These are phyloP conservation scores for Candida tetrigidarum DNA, from an alignment of 1,139 yeast genomes.

Conservation along the genomic window DNA sequence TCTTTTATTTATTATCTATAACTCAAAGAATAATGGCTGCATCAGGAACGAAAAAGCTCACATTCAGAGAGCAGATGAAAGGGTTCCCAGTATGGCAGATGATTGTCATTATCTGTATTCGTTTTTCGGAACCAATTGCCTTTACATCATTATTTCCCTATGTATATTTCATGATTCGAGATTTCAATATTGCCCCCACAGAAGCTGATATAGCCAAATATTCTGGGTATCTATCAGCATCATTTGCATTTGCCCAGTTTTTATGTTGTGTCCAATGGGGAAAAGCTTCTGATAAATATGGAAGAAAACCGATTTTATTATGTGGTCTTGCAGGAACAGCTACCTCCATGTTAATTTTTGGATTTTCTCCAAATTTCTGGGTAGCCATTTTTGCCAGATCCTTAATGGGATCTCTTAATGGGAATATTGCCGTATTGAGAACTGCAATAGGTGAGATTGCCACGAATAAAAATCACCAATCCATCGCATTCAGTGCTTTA, in stretches of 20 bases:
- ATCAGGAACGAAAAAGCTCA: conserved; percentile 11
- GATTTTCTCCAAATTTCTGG: conserved; percentile 37
- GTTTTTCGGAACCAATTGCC: conserved; percentile 43
- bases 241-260: conserved; percentile 43
- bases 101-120: conserved; percentile 33
- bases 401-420: conserved; percentile 38
- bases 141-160: conserved; percentile 46
- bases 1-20: too few relatives aligned
- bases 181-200: conserved; percentile 37
- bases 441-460: conserved; percentile 45
- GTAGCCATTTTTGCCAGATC: conserved; percentile 38
- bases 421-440: conserved; percentile 41
- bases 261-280: conserved; percentile 44
- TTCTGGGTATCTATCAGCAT: conserved; percentile 42
- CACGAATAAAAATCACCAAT: conserved; percentile 40
- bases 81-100: conserved; percentile 43
- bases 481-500: conserved; percentile 38
- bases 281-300: conserved; percentile 33
- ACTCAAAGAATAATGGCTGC: not conserved
- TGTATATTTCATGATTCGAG: conserved; percentile 44
- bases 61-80: conserved; percentile 29
- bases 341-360: conserved; percentile 32
- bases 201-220: conserved; percentile 40
- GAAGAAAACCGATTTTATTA: conserved; percentile 36
- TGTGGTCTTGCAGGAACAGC: conserved; percentile 38